A percentile compares a stretch with the other conserved stretches of the same genome.
phyloP scores from a whole-genome alignment of 2,329 filamentous ascomycete genomes.

The Truncatella angustata region DNA sequence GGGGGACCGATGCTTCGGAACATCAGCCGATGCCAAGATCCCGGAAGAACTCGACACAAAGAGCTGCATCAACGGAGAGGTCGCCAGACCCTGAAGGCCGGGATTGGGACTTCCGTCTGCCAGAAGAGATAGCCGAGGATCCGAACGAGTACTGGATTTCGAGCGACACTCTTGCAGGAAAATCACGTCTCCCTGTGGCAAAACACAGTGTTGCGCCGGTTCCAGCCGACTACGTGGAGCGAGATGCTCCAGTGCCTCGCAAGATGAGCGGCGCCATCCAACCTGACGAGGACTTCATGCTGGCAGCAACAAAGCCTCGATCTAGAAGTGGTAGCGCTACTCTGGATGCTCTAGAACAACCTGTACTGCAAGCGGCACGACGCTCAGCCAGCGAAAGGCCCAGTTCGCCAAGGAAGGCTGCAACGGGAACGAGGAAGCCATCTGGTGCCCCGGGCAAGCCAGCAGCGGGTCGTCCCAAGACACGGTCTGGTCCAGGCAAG shows the following conservation, averaged over 20 bases:
- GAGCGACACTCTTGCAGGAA: conserved; percentile 44
- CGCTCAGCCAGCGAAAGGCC: conserved; percentile 35
- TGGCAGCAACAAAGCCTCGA: conserved; percentile 60
- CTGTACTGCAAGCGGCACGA: too few relatives aligned
- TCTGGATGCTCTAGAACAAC: too few relatives aligned
- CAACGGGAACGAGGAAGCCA: conserved; percentile 40
- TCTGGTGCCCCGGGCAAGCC: conserved; percentile 28
- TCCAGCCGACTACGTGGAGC: conserved; percentile 67
- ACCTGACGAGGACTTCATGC: conserved; percentile 54
- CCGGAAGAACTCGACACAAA: conserved; percentile 46
- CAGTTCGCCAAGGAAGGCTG: conserved; percentile 53
- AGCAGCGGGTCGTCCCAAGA: conserved; percentile 54
- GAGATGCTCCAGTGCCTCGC: conserved; percentile 67
- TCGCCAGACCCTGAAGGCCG: conserved; percentile 42
- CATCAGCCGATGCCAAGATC: conserved; percentile 28
- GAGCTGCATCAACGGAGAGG: conserved; percentile 27
- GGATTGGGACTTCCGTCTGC: conserved; percentile 70
- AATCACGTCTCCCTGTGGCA: conserved; percentile 84
- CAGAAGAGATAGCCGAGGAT: conserved; percentile 72
- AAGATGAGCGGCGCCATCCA: conserved; percentile 47
- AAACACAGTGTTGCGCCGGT: conserved; percentile 78
- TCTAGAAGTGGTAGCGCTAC: conserved; percentile 67
- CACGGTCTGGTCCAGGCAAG: conserved; percentile 54
- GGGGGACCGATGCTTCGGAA: conserved; percentile 30
- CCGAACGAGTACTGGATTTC: conserved; percentile 51